These are phyloP conservation scores for Dactylellina parvicollis DNA, from an alignment of 2,329 filamentous ascomycete genomes.

Conservation along the genomic window DNA sequence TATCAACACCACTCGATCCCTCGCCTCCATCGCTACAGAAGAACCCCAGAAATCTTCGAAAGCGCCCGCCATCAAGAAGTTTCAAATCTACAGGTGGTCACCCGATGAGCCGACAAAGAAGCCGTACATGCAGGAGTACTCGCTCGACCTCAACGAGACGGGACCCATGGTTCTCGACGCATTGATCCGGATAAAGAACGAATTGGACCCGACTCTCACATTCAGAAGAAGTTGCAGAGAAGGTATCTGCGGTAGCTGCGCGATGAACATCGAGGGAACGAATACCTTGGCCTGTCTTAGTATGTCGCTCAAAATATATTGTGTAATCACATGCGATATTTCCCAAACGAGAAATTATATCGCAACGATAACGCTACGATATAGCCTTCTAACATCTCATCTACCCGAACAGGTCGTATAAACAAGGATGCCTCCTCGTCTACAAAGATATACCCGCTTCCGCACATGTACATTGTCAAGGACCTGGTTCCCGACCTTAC, in stretches of 20 bases:
- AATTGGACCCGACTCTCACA: conserved; percentile 93
- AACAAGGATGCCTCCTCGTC: conserved; percentile 82
- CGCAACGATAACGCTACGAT: neutral
- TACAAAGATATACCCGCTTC: conserved; percentile 94
- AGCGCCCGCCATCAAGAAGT: conserved; percentile 79
- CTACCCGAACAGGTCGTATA: conserved; percentile 77
- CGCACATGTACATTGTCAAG: conserved; percentile 99
- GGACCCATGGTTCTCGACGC: conserved; percentile 98
- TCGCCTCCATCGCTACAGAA: conserved; percentile 67
- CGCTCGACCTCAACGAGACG: conserved; percentile 96
- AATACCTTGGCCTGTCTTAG: conserved; percentile 98
- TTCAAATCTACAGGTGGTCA: conserved; percentile 99
- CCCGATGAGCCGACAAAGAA: conserved; percentile 91
- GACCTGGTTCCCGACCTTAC: conserved; percentile 97
- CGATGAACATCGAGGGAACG: conserved; percentile 99
- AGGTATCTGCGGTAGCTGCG: conserved; percentile 97
- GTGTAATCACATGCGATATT: conserved; percentile 13
- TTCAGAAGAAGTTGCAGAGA: conserved; percentile 96
- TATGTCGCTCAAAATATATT: conserved; percentile 67
- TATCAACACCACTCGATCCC: conserved; percentile 54
- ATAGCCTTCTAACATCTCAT: neutral
- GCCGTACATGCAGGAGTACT: conserved; percentile 94
- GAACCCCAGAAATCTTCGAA: conserved; percentile 67
- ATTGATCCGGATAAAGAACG: conserved; percentile 98
- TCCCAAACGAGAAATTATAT: conserved; percentile 2